Base-by-base conservation (phyloP, 805 yeast species). In the Candida hungchunana region DNA sequence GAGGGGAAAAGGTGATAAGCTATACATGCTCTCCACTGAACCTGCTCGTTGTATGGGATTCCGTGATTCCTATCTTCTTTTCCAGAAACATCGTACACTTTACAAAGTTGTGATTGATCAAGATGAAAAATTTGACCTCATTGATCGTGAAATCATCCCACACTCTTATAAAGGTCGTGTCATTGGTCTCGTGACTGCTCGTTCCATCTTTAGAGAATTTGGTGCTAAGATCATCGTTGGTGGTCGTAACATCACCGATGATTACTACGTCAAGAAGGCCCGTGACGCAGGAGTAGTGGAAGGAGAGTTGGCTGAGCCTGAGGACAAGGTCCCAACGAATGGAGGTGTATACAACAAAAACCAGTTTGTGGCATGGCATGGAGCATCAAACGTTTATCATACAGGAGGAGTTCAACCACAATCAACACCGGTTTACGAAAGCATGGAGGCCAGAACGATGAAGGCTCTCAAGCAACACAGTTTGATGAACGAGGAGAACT, bases 11-110 rank as follows among this genome's bases (percentile, higher is more conserved):
- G 96, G 95, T 7, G 75, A 77, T 15, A 70, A 79, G 46, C 67
- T 79, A 39, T 93, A 77, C 59, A 89, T 90, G 95, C 74, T 93
- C 31, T 81, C 95, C 3, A 89, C 97, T 0, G 98, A 93, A 55
- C 96, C 96, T 3, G 97, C 98, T 1, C 74, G 97, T 48, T 78
- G 90, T 52, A 87, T 90, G 43, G 97, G 97, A 4, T 85, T 88
- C 63, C 73, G 96, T 48, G 97, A 90, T 56, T 85, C 96, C 3
- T 88, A 90, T 53, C 66, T 88, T 35, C 68, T 90, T 41, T 88
- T 90, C 63, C 95, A 89, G 55, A 83, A 88, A 32, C 96, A 90
- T 62, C 73, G 78, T 33, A 68, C 75, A 33, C 66, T 93, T 34
- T 81, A 72, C 64, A 87, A 89, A 54, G 74, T 82, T 43, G 76